These are phyloP conservation scores for Polysphondylium violaceum DNA, from an alignment of 78 protist species.

Conservation along the genomic window DNA sequence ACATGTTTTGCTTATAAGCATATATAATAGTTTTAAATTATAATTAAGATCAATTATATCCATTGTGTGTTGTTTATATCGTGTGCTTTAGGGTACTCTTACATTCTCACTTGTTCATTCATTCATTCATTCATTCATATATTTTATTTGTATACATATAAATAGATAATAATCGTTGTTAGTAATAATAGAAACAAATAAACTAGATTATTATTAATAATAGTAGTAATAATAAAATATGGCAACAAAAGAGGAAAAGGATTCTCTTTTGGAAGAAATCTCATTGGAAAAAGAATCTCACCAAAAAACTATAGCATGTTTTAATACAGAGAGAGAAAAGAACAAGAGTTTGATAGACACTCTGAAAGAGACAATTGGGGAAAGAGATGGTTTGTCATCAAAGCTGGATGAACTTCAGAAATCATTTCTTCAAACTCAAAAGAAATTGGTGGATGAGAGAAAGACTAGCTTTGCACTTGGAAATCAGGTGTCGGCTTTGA, in stretches of 20 bases:
- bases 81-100: too few relatives aligned
- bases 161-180: neutral
- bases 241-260: slow-evolving; percentile 54
- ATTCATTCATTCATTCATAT: too few relatives aligned
- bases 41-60: too few relatives aligned
- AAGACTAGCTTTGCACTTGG: neutral
- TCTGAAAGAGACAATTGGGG: neutral
- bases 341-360: slow-evolving; percentile 17
- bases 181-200: neutral
- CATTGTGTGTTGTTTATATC: too few relatives aligned
- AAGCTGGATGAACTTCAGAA: slow-evolving; percentile 18
- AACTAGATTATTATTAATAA: neutral
- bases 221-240: neutral
- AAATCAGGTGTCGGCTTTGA: neutral
- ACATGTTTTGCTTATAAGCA: neutral
- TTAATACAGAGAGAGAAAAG: slow-evolving; percentile 31
- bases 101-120: too few relatives aligned
- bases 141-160: neutral
- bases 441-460: slow-evolving; percentile 43
- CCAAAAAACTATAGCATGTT: slow-evolving; percentile 28
- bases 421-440: slow-evolving; percentile 19
- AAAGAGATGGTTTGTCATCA: neutral
- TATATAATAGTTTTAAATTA: too few relatives aligned
- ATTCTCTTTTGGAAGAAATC: slow-evolving; percentile 39
- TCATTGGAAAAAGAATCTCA: slow-evolving; percentile 42